phyloP scores from a whole-genome alignment of 306 rosid genomes.

The Dicorynia guianensis region DNA sequence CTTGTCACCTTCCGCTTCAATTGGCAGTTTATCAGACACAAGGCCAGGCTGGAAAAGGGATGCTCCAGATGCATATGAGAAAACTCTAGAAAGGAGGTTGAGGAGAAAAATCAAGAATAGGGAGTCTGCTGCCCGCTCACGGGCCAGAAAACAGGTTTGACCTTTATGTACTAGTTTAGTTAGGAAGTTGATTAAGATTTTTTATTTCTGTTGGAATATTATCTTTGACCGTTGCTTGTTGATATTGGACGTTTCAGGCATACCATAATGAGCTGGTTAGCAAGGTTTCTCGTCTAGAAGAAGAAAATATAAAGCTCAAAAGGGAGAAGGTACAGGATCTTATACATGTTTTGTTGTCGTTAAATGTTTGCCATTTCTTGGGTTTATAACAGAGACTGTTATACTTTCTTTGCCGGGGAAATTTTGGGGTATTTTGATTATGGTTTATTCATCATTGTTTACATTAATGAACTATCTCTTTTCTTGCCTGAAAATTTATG shows the following conservation, averaged over 20 bases:
- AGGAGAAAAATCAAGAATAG: conserved; percentile 89
- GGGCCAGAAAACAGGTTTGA: conserved; percentile 88
- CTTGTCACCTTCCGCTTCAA: conserved; percentile 61
- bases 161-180: conserved; percentile 9
- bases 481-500: conserved; percentile 4
- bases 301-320: conserved; percentile 67
- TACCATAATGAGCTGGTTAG: conserved; percentile 74
- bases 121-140: conserved; percentile 91
- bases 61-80: conserved; percentile 65
- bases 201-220: background rate
- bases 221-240: conserved; percentile 24
- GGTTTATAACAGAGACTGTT: conserved; percentile 14
- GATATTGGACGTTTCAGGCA: conserved; percentile 50
- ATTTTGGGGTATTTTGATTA: background rate
- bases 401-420: background rate
- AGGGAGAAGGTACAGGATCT: conserved; percentile 63
- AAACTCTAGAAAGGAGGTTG: conserved; percentile 74
- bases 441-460: background rate
- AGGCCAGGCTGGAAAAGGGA: conserved; percentile 66
- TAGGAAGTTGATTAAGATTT: conserved; percentile 12
- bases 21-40: conserved; percentile 64
- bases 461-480: background rate
- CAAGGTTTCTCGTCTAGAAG: conserved; percentile 72
- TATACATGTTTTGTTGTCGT: background rate
- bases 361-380: background rate